Conservation (phyloP, 2,329 filamentous ascomycete genomes). For the Colletotrichum caudatum region DNA sequence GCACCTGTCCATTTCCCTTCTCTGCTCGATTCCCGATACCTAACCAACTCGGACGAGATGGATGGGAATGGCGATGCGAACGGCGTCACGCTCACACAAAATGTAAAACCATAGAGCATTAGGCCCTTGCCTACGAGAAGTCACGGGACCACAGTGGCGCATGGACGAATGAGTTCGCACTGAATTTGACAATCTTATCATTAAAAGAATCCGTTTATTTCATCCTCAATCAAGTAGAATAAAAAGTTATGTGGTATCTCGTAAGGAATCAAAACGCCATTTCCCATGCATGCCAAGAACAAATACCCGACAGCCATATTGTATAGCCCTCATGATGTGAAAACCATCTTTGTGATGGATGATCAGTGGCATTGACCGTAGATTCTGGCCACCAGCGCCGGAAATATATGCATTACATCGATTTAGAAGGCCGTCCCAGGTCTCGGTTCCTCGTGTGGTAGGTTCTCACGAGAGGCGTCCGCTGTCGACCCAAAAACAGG, state of each 20-base stretch:
- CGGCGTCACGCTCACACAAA: not conserved
- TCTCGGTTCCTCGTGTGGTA: not conserved
- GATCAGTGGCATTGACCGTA: not conserved
- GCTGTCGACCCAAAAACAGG: slow-evolving; percentile 14
- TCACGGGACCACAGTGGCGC: not conserved
- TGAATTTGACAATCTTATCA: not conserved
- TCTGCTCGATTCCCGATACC: not conserved
- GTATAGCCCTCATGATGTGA: not conserved
- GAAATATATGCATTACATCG: not conserved
- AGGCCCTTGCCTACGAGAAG: not conserved
- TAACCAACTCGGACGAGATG: not conserved
- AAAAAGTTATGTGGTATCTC: slow-evolving; percentile 41
- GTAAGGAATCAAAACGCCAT: slow-evolving; percentile 35
- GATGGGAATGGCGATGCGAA: not conserved
- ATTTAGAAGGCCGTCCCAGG: slow-evolving; percentile 10
- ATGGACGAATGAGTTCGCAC: not conserved
- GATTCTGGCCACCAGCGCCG: not conserved
- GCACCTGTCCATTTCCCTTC: not conserved
- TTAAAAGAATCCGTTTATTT: not conserved
- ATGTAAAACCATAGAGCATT: not conserved
- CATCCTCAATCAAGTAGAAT: slow-evolving; percentile 38
- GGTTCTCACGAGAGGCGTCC: not conserved
- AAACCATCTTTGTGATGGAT: not conserved
- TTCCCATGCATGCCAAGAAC: slow-evolving; percentile 32
- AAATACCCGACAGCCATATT: not conserved